Evolutionary conservation across 2,329 filamentous ascomycete genomes (phyloP).

Genomic region (Colletotrichum nymphaeae): DNA sequence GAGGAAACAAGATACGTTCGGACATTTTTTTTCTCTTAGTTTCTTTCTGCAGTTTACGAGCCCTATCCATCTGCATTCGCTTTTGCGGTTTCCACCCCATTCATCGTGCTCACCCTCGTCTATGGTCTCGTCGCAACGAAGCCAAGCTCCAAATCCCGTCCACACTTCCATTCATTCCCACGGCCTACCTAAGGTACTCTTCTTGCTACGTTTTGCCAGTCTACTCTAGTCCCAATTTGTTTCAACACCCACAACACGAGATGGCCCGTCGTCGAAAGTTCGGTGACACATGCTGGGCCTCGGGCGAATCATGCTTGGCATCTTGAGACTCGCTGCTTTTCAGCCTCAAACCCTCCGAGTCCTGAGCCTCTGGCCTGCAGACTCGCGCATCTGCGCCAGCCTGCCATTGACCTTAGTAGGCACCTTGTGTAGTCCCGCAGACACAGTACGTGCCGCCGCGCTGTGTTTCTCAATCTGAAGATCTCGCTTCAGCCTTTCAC

Average conservation of each 20-base stretch:
- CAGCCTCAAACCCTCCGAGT: slow-evolving; percentile 31
- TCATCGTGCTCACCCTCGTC: neutral
- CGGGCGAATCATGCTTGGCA: slow-evolving; percentile 30
- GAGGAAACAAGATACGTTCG: slow-evolving; percentile 33
- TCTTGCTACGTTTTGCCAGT: neutral
- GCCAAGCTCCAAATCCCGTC: neutral
- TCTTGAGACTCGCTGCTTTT: slow-evolving; percentile 30
- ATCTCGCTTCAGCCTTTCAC: slow-evolving; percentile 31
- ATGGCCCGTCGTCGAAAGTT: slow-evolving; percentile 21
- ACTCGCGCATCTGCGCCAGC: neutral
- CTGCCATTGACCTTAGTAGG: no score
- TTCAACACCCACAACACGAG: slow-evolving; percentile 31
- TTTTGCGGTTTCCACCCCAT: neutral
- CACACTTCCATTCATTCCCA: neutral
- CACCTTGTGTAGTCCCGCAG: neutral
- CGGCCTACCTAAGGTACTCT: neutral
- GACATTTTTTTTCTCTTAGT: slow-evolving; percentile 28
- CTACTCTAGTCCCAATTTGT: slow-evolving; percentile 14
- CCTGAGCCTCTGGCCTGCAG: slow-evolving; percentile 13
- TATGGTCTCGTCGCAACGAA: neutral
- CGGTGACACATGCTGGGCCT: slow-evolving; percentile 25
- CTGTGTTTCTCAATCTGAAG: slow-evolving; percentile 30
- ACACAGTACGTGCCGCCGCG: neutral
- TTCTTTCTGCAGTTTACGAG: neutral
- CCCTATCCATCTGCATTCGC: neutral